Evolutionary conservation across 495 filamentous ascomycete genomes (phyloP), one percentile per base, ranked within the genome.

Genomic region (Neurospora sp.): DNA sequence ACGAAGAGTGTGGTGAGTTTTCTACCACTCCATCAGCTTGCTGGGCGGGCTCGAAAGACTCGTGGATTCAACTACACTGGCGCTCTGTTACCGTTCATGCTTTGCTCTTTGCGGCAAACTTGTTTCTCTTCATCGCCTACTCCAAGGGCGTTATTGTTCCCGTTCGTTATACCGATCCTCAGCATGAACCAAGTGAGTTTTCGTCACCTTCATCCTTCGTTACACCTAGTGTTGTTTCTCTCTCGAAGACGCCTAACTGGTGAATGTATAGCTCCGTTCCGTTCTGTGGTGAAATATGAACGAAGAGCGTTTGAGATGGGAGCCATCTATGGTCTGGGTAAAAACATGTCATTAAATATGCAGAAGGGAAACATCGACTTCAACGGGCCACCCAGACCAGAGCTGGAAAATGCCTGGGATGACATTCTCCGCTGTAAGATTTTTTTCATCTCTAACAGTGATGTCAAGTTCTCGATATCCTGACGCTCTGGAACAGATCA

Each of bases 351-450:
- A 9, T 48, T 73, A 31, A 73, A 70, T 37, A 42, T 14, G 9
- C 35, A 70, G 10, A 61, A 70, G 53, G 53, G 27, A 10, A 22
- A 71, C 12, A 59, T 44, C 4, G 16, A 53, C n/a, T 65, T 70
- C 44, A 73, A 69, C 31, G 72, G 72, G 0, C 72, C 72, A 37
- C 72, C 72, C 4, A 70, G 72, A 27, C 68, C 72, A 40, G 72
- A 18, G 31, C 40, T 73, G 16, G 44, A 73, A 20, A 10, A 42
- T 1, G 72, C 72, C 5, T 73, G 69, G 72, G 38, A 37, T 14
- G 37, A 70, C 16, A 68, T 73, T 9, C 72, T 70, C 7, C 40
- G 44, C 16, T 61, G 70, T 69, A 61, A 53, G 45, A 0, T 53
- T 0, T 3, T 27, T 27, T 53, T 2, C n/a, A 9, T 1, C 45